Base-by-base conservation (phyloP, 208 protist species). In the Kentomonas sorsogonicus region DNA sequence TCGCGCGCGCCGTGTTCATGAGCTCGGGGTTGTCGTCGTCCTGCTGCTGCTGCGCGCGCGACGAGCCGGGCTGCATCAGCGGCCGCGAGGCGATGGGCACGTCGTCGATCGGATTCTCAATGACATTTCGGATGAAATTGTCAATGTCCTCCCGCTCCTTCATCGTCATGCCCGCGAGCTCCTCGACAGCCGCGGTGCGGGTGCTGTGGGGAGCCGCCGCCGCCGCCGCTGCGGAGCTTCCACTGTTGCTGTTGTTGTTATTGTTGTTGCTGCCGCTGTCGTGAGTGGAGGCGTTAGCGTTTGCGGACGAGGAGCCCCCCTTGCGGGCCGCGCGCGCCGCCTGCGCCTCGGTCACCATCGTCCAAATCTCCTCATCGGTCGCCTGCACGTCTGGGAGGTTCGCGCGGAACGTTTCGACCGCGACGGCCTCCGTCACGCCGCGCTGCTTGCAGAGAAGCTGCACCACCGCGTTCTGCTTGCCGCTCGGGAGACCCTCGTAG, bases 91-190 rank as follows among this genome's bases (percentile, higher is more conserved):
- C n/a, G n/a, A n/a, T n/a, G n/a, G n/a, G n/a, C n/a, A 77, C 50
- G 27, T 84, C 74, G 9, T 53, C 44, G 43, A 64, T 46, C 15
- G 78, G 79, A 27, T 83, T 60, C 52, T 84, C 70, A 31, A 93
- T 73, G 39, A 89, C 79, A 53, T 85, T 74, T 27, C 66, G 59
- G 30, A 93, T 93, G 57, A 89, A 93, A 47, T 85, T 74, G 63
- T 88, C 77, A 45, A 89, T 60, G 41, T 78, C 70, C 13, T 88
- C 67, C 47, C 76, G 72, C 65, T 89, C 69, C 66, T 83, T 74
- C 18, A 67, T 48, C 2, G 76, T 72, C 79, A 92, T 84, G 56
- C 64, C 54, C 11, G 43, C 55, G 53, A 83, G 47, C 53, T 89
- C 78, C 16, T 80, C 71, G 33, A 77, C 56, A 22, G 78, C 70